phyloP scores from a whole-genome alignment of 2,329 filamentous ascomycete genomes.

The Aspergillus melleus region DNA sequence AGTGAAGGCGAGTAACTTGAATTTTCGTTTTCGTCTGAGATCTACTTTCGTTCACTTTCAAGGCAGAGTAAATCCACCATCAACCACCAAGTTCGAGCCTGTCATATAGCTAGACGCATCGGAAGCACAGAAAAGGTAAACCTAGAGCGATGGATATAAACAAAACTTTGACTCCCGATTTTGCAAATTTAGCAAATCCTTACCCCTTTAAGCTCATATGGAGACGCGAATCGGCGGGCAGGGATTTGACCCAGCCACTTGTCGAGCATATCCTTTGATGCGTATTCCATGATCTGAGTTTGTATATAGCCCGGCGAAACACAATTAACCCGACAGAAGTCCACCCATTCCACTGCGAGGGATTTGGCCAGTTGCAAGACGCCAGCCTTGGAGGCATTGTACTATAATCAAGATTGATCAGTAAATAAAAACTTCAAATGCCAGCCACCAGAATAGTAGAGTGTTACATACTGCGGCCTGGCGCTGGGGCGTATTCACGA shows the following conservation, averaged over 20 bases:
- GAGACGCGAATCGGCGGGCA: conserved; percentile 33
- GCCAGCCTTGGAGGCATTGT: conserved; percentile 37
- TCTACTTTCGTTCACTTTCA: too few relatives aligned
- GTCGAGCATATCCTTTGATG: conserved; percentile 27
- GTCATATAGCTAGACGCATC: conserved; percentile 51
- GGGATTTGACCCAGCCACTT: conserved; percentile 42
- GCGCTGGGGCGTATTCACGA: conserved; percentile 41
- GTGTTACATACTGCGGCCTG: conserved; percentile 35
- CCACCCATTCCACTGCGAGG: conserved; percentile 38
- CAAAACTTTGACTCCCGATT: too few relatives aligned
- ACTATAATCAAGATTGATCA: too few relatives aligned
- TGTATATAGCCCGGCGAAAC: conserved; percentile 41
- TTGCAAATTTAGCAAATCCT: conserved; percentile 10
- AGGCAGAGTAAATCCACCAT: conserved; percentile 47
- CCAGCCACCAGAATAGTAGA: too few relatives aligned
- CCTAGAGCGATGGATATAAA: too few relatives aligned
- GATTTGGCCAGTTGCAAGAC: conserved; percentile 39
- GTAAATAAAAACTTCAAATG: too few relatives aligned
- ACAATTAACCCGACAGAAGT: conserved; percentile 40
- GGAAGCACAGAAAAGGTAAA: conserved; percentile 31
- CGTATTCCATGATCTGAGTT: conserved; percentile 37
- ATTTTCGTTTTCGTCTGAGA: too few relatives aligned
- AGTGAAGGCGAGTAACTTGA: too few relatives aligned
- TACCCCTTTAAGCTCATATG: conserved; percentile 39
- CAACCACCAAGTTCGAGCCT: conserved; percentile 47